Evolutionary conservation across 1,284 basidiomycete genomes (phyloP).

Genomic region (Trametes versicolor): DNA sequence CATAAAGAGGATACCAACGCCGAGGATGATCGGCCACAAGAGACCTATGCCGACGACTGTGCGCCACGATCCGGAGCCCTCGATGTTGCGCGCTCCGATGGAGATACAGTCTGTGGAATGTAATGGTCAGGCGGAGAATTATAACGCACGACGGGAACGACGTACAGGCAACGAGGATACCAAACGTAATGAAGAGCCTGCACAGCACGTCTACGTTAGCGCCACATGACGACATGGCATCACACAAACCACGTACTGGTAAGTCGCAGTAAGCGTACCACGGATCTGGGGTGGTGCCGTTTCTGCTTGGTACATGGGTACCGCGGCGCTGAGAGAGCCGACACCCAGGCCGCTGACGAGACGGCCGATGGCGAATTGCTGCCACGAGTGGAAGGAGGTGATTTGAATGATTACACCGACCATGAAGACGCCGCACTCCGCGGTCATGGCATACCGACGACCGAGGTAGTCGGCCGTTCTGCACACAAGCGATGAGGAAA

Average conservation of each 20-base stretch:
- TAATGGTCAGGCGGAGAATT: slow-evolving; percentile 9
- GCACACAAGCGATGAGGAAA: not conserved
- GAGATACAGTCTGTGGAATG: slow-evolving; percentile 60
- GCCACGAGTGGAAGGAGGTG: slow-evolving; percentile 59
- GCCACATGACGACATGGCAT: slow-evolving; percentile 39
- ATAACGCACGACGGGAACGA: not conserved
- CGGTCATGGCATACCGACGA: slow-evolving; percentile 74
- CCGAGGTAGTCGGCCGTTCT: slow-evolving; percentile 75
- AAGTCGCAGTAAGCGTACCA: slow-evolving; percentile 66
- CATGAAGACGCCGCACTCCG: slow-evolving; percentile 72
- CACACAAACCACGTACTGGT: slow-evolving; percentile 36
- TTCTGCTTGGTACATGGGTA: slow-evolving; percentile 84
- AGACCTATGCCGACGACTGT: slow-evolving; percentile 77
- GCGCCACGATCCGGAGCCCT: slow-evolving; percentile 67
- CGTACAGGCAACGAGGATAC: slow-evolving; percentile 79
- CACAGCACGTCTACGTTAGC: not conserved
- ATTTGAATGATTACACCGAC: slow-evolving; percentile 79
- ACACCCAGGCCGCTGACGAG: slow-evolving; percentile 75
- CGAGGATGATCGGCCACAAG: slow-evolving; percentile 73
- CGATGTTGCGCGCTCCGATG: slow-evolving; percentile 62
- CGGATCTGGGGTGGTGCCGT: slow-evolving; percentile 82
- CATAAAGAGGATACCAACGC: slow-evolving; percentile 78
- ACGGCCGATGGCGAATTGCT: slow-evolving; percentile 76
- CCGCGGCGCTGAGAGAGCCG: slow-evolving; percentile 78
- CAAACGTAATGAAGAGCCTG: slow-evolving; percentile 81